phyloP scores from a whole-genome alignment of 2,329 filamentous ascomycete species.

The Aureobasidium vineae region DNA sequence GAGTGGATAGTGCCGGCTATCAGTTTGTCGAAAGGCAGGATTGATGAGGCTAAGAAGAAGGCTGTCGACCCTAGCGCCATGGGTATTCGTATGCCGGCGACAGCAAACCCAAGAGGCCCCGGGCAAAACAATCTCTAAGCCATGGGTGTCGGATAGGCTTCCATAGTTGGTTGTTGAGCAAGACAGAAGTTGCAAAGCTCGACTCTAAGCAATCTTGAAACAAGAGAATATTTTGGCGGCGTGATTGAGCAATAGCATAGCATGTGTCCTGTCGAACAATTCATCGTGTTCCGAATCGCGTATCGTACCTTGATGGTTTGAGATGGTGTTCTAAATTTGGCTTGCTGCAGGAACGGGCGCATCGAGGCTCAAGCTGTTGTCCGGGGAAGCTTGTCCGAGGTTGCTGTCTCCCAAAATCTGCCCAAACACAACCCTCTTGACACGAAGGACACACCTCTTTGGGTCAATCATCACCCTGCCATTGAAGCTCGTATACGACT shows the following conservation, averaged over 20 bases:
- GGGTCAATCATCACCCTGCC: background rate
- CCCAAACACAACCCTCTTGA: background rate
- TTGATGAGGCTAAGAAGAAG: slow-evolving; percentile 61
- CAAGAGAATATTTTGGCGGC: no score
- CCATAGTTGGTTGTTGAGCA: no score
- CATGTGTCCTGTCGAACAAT: no score
- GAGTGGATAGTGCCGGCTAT: slow-evolving; percentile 91
- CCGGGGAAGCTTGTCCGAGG: slow-evolving; percentile 10
- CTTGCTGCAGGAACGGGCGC: slow-evolving; percentile 16
- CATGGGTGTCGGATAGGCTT: background rate
- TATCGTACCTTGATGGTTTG: slow-evolving; percentile 1
- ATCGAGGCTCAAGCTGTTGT: slow-evolving; percentile 5
- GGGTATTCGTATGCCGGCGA: slow-evolving; percentile 40
- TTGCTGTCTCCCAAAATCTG: background rate
- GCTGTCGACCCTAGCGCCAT: slow-evolving; percentile 30
- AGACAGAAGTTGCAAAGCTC: background rate
- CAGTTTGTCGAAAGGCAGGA: slow-evolving; percentile 74
- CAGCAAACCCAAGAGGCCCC: slow-evolving; percentile 2
- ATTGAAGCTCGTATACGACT: no score
- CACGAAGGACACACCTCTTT: background rate
- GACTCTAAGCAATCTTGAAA: background rate
- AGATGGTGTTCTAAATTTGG: slow-evolving; percentile 14
- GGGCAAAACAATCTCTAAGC: slow-evolving; percentile 18
- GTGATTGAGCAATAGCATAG: background rate
- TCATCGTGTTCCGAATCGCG: no score